Conservation (phyloP, 225 moss, liverwort and hornwort species). For the Neckera pumila region DNA sequence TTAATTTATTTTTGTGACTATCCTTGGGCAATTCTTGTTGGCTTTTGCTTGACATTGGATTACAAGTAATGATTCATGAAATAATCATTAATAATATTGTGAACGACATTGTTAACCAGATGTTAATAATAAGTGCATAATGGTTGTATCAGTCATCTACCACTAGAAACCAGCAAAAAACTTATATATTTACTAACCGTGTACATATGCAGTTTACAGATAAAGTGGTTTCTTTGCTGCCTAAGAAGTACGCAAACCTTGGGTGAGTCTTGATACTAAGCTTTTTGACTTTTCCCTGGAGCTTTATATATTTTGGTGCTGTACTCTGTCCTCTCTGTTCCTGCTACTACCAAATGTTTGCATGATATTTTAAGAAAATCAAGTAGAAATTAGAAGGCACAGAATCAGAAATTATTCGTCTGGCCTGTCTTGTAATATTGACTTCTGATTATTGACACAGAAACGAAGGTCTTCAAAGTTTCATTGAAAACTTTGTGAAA, state of each 20-base stretch:
- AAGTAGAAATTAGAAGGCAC: not conserved
- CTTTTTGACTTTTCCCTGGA: not conserved
- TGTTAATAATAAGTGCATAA: not conserved
- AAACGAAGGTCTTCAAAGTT: conserved; percentile 93
- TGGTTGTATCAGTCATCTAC: not conserved
- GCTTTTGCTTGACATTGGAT: not conserved
- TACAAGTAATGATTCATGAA: not conserved
- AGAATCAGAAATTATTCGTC: not conserved
- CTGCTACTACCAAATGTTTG: not conserved
- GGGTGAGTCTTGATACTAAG: conserved; percentile 40
- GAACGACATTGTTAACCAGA: not conserved
- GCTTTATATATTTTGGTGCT: not conserved
- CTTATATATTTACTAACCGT: not conserved
- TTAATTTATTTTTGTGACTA: not conserved
- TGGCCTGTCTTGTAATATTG: not conserved
- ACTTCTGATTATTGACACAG: conserved; percentile 19
- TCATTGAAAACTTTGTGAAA: conserved; percentile 97
- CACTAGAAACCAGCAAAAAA: not conserved
- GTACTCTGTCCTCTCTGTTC: not conserved
- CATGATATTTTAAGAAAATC: not conserved
- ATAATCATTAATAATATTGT: not conserved
- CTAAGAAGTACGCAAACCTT: conserved; percentile 89
- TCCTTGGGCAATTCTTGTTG: not conserved
- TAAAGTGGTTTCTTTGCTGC: conserved; percentile 87
- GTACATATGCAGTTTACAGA: conserved; percentile 80